Evolutionary conservation across 768 basidiomycete genomes (phyloP).

Genomic region (Hygrocybe punicea): DNA sequence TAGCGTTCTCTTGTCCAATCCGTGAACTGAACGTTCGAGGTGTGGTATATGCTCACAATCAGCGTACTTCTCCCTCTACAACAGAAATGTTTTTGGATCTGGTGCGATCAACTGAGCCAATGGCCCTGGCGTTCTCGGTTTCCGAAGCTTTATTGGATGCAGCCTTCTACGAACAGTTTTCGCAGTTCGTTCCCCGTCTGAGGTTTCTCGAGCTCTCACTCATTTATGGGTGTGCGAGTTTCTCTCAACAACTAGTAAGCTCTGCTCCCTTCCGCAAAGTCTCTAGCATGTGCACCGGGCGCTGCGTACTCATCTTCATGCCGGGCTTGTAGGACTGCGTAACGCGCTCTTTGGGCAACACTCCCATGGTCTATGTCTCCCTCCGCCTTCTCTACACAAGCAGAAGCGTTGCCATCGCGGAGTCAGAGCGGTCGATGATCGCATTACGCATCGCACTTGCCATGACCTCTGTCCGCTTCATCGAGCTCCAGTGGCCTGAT

Average conservation of each 20-base stretch:
- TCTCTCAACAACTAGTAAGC: background rate
- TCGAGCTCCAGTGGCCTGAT: background rate
- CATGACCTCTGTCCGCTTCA: background rate
- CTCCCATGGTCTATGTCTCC: background rate
- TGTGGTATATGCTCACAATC: background rate
- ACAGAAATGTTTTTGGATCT: conserved; percentile 1
- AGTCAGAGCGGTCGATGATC: background rate
- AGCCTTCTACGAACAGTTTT: background rate
- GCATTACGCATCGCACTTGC: background rate
- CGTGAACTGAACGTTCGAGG: background rate
- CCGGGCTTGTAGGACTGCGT: background rate
- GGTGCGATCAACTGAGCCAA: background rate
- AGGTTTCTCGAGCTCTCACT: background rate
- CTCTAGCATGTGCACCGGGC: background rate
- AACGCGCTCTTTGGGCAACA: background rate
- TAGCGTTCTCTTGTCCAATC: background rate
- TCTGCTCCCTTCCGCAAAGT: background rate
- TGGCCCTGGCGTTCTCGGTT: background rate
- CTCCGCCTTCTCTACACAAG: background rate
- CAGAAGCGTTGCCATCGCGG: background rate
- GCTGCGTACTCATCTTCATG: background rate
- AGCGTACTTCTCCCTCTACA: background rate
- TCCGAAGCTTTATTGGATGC: background rate
- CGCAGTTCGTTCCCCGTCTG: background rate
- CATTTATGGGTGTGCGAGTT: background rate